A percentile compares a stretch with the other conserved stretches of the same genome.
Conservation (phyloP, 192 early-diverging fungal species). For the Coemansia sp. region DNA sequence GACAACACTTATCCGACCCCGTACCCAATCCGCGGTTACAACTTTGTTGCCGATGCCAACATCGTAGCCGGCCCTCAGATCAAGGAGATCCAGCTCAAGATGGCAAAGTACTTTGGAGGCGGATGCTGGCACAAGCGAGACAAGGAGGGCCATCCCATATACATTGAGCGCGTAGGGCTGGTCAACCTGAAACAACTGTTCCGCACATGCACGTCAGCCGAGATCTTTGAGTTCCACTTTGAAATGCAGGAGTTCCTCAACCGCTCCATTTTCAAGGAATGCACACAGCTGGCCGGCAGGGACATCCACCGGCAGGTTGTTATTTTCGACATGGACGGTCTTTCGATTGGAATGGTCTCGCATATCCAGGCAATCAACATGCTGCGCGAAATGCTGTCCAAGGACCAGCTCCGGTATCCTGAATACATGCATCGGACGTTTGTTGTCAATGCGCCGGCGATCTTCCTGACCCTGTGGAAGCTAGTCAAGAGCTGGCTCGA, state of each 20-base stretch:
- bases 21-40: conserved; percentile 68
- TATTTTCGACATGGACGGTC: conserved; percentile 89
- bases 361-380: conserved; percentile 69
- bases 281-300: conserved; percentile 64
- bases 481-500: conserved; percentile 77
- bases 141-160: conserved; percentile 85
- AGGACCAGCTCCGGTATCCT: conserved; percentile 93
- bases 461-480: conserved; percentile 83
- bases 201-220: conserved; percentile 54
- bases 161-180: conserved; percentile 79
- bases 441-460: conserved; percentile 89
- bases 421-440: conserved; percentile 90
- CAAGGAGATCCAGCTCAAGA: conserved; percentile 64
- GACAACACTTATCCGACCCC: conserved; percentile 62
- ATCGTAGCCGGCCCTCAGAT: conserved; percentile 58
- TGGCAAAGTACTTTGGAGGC: conserved; percentile 68
- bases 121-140: conserved; percentile 84
- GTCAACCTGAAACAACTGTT: conserved; percentile 5
- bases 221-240: conserved; percentile 68
- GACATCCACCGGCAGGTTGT: conserved; percentile 81
- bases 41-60: conserved; percentile 64
- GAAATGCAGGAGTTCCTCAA: conserved; percentile 70
- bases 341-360: conserved; percentile 68
- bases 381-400: conserved; percentile 71
- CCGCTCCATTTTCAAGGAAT: conserved; percentile 75